Evolutionary conservation across 257 asterid genomes (phyloP), one percentile per base, ranked within the genome.

Genomic region (Buddleja alternifolia): DNA sequence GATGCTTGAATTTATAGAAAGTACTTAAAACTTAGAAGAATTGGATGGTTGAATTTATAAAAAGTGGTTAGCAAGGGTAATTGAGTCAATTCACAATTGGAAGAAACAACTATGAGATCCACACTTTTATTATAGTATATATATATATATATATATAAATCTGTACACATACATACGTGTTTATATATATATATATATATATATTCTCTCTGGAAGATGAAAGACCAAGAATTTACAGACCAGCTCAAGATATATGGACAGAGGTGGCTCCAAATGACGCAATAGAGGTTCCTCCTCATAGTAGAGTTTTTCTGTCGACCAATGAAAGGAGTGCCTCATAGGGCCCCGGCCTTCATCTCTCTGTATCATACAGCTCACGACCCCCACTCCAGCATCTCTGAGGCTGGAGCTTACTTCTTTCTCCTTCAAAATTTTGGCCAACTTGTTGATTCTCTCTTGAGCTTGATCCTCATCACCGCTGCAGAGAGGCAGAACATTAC

Each of bases 381-480:
- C 95, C 50, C 88, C 88, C 41, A 91, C 95, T 48, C 99, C 98
- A n/a, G 95, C 92, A 81, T 83, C 85, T 85, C 87, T 81, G 41
- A 89, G 85, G 79, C 87, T 85, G 63, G 90, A 81, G 81, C 98
- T 91, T 58, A 87, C 83, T 77, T 91, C 98, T 78, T 74, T 87
- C 77, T 91, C 99, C 72, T 83, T 89, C 82, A 94, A 79, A 62
- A 85, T 86, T 85, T 91, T 94, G 63, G 97, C 97, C 79, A 94
- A 75, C 81, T 88, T 94, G 86, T 89, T 73, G 54, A 91, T 57
- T 84, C 99, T 83, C 82, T 94, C 97, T 83, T 94, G 99, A 69
- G 99, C 99, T 80, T 94, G 99, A 80, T 94, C 99, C 79, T 94
- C 99, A 61, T 94, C 99, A 23, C 99, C 99, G 73, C 99, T 94